Evolutionary conservation across 2,329 filamentous ascomycete species (phyloP).

Genomic region (Neofusicoccum umdonicola): DNA sequence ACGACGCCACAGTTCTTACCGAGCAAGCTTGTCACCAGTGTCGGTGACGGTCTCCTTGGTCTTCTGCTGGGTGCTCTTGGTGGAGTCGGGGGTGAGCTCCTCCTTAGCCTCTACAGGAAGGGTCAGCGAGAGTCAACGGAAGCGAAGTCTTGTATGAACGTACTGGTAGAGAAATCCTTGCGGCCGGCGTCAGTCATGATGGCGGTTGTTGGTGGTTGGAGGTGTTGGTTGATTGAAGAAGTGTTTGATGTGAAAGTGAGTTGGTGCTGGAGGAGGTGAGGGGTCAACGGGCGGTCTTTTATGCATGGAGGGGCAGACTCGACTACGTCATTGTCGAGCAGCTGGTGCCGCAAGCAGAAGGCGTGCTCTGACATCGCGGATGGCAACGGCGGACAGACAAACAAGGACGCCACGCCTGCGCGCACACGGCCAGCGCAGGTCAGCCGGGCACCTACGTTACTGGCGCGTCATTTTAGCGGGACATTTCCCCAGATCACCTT

Average conservation of each 20-base stretch:
- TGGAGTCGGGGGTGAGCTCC: constrained; percentile 56
- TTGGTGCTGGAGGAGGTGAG: background rate
- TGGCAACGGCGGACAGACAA: background rate
- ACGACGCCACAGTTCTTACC: constrained; percentile 33
- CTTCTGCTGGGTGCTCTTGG: constrained; percentile 62
- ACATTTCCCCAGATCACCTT: constrained; percentile 1
- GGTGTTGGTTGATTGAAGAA: constrained; percentile 5
- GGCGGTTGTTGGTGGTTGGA: constrained; percentile 38
- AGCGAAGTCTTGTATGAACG: constrained; percentile 16
- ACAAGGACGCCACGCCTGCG: background rate
- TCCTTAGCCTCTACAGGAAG: constrained; percentile 51
- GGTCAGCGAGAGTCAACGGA: constrained; percentile 21
- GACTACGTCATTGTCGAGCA: constrained; percentile 11
- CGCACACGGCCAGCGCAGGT: background rate
- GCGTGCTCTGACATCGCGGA: background rate
- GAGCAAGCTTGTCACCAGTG: constrained; percentile 54
- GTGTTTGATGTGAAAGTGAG: constrained; percentile 21
- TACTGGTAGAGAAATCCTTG: constrained; percentile 58
- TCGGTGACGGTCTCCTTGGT: constrained; percentile 57
- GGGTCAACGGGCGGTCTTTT: background rate
- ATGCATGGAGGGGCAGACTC: background rate
- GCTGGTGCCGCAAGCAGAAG: background rate
- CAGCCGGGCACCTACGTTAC: constrained; percentile 10
- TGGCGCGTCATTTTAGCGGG: constrained; percentile 7
- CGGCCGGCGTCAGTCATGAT: constrained; percentile 61